A percentile compares a stretch with the other conserved stretches of the same genome.
phyloP scores from a whole-genome alignment of 2,329 filamentous ascomycete species.

The Xylariaceae sp. region DNA sequence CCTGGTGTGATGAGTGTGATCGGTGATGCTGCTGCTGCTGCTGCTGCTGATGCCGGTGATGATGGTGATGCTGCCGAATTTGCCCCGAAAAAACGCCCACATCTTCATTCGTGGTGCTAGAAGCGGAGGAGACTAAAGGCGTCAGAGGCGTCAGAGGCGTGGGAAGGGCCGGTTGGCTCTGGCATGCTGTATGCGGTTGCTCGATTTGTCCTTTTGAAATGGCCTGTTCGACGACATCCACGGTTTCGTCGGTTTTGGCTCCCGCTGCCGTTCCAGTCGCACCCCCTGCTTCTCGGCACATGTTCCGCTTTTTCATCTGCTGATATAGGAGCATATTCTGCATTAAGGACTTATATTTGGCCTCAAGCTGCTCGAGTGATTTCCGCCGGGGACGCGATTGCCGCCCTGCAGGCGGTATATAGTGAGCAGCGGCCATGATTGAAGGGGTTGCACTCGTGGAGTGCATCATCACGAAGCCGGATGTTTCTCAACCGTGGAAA shows the following conservation, averaged over 20 bases:
- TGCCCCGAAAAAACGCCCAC: neutral
- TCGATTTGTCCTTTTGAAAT: conserved; percentile 6
- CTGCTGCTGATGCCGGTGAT: neutral
- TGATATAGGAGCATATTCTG: conserved; percentile 20
- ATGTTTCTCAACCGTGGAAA: neutral
- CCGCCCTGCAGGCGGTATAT: conserved; percentile 13
- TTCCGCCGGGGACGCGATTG: conserved; percentile 17
- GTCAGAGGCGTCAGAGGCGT: conserved; percentile 1
- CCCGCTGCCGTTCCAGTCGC: neutral
- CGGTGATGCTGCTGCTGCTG: conserved; percentile 5
- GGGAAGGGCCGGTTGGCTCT: conserved; percentile 13
- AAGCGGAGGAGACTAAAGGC: conserved; percentile 14
- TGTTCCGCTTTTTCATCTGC: neutral
- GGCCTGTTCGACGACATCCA: conserved; percentile 7
- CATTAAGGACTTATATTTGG: conserved; percentile 26
- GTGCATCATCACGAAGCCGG: conserved; percentile 6
- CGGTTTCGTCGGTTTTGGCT: conserved; percentile 1
- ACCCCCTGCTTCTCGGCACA: neutral
- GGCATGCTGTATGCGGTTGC: conserved; percentile 13
- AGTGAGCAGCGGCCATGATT: conserved; percentile 9
- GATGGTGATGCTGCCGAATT: conserved; percentile 8
- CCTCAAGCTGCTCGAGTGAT: conserved; percentile 21
- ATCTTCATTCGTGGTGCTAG: conserved; percentile 12
- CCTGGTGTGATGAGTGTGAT: conserved; percentile 3
- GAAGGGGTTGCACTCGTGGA: conserved; percentile 2